Conservation (phyloP, 495 filamentous ascomycete species). For the Daldinia concentrica region DNA sequence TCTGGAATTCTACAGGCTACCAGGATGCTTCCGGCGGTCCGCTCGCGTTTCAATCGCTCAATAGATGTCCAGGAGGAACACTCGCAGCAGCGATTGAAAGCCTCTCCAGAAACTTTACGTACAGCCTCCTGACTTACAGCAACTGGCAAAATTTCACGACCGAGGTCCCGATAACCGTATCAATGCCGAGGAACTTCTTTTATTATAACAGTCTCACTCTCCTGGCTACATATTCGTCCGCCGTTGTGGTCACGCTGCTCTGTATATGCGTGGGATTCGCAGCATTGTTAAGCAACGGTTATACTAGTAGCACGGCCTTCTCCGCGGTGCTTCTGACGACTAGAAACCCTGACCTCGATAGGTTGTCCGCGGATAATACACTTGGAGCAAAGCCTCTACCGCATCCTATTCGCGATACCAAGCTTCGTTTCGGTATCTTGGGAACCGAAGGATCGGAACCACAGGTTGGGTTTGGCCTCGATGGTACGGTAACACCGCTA, state of each 20-base stretch:
- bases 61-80: slow-evolving; percentile 6
- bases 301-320: slow-evolving; percentile 29
- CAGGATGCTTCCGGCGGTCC: not conserved
- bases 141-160: slow-evolving; percentile 19
- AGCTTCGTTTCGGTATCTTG: slow-evolving; percentile 23
- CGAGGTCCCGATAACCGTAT: slow-evolving; percentile 8
- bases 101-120: slow-evolving; percentile 33
- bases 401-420: slow-evolving; percentile 11
- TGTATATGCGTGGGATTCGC: slow-evolving; percentile 20
- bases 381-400: slow-evolving; percentile 27
- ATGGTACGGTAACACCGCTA: not conserved
- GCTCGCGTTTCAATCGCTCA: not conserved
- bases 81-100: slow-evolving; percentile 29
- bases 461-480: slow-evolving; percentile 26
- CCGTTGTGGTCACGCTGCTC: not conserved
- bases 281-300: slow-evolving; percentile 25
- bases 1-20: not conserved
- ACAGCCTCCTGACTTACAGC: slow-evolving; percentile 24
- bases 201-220: not conserved
- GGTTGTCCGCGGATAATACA: slow-evolving; percentile 1
- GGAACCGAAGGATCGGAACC: not conserved
- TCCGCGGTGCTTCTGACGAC: slow-evolving; percentile 32
- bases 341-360: slow-evolving; percentile 30
- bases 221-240: not conserved
- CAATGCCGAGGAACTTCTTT: slow-evolving; percentile 13